Evolutionary conservation across 768 basidiomycete species (phyloP), one percentile per base, ranked within the genome.

Genomic region (Harrya chromipes): DNA sequence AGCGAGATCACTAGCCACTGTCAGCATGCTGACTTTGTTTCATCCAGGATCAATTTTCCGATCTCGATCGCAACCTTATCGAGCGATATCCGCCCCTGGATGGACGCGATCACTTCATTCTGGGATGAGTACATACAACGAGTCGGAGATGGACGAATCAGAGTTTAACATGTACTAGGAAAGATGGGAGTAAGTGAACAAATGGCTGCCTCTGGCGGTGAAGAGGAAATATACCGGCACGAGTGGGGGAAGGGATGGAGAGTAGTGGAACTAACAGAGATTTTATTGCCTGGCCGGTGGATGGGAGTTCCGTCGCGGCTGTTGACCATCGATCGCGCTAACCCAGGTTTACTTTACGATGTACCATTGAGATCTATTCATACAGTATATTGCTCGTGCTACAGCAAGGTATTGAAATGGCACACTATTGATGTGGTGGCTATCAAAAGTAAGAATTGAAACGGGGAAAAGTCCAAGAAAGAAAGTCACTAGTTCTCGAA

Each of bases 181-280:
- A 7, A 33, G 14, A 45, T 66, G 64, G 66, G 50, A 55, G n/a
- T 56, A 64, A 14, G 64, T 66, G 13, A 50, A 47, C 19, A 37
- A 17, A 24, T 37, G 61, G 39, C 42, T 68, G 39, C 61, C 56
- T n/a, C 46, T 44, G 1, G 50, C 47, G 17, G 58, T 58, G 47
- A 57, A 60, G 45, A 36, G 26, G 46, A 60, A 64, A 40, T 49
- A 44, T 37, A 35, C 0, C 52, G 53, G 54, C 33, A 34, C 40
- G 1, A 9, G 19, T 40, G 38, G 7, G 37, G 34, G 2, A 33
- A 12, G 13, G 6, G 26, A 6, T 6, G 33, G 2, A 33, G 14
- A 16, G 12, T 29, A 13, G 5, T 29, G 11, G 5, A 29, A 11
- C 12, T 13, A 29, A 13, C 12, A 26, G 26, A 7, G 29, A 29